Conservation (phyloP, 1,139 yeast species). For the Candida albicans region DNA sequence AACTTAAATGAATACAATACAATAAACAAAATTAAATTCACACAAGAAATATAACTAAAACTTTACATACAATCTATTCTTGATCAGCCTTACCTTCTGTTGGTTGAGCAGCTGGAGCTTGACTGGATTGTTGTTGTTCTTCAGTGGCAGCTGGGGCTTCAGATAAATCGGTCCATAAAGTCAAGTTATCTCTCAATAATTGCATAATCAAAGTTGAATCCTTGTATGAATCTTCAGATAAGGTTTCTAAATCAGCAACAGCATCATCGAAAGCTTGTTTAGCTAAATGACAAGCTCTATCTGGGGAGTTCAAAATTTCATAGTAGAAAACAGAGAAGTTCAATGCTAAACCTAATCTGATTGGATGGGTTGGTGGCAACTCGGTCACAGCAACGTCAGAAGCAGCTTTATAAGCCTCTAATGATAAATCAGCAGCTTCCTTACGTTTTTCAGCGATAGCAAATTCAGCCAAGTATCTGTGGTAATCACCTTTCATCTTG, state of each 20-base stretch:
- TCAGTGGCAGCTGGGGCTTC: conserved; percentile 74
- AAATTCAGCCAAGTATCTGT: conserved; percentile 97
- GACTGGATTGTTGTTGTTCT: conserved; percentile 31
- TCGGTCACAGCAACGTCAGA: conserved; percentile 96
- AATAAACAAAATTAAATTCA: conserved; percentile 14
- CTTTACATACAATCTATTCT: conserved; percentile 24
- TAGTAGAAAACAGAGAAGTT: conserved; percentile 98
- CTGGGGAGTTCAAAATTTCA: conserved; percentile 97
- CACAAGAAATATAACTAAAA: conserved; percentile 17
- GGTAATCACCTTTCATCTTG: conserved; percentile 99
- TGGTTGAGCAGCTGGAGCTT: conserved; percentile 20
- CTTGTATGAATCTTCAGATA: conserved; percentile 96
- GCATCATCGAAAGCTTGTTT: conserved; percentile 99
- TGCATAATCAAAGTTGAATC: conserved; percentile 99
- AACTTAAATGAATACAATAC: conserved; percentile 3
- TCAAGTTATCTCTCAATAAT: conserved; percentile 95
- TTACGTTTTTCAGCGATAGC: conserved; percentile 89
- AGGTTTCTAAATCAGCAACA: conserved; percentile 95
- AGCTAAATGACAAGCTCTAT: conserved; percentile 97
- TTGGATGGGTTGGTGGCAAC: conserved; percentile 98
- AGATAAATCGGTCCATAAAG: conserved; percentile 98
- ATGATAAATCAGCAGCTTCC: conserved; percentile 87
- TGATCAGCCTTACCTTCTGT: conserved; percentile 39
- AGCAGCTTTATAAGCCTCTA: conserved; percentile 93
- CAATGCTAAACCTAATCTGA: conserved; percentile 95